Evolutionary conservation across 306 rosid species (phyloP).

Genomic region (Pyrus bretschneideri): DNA sequence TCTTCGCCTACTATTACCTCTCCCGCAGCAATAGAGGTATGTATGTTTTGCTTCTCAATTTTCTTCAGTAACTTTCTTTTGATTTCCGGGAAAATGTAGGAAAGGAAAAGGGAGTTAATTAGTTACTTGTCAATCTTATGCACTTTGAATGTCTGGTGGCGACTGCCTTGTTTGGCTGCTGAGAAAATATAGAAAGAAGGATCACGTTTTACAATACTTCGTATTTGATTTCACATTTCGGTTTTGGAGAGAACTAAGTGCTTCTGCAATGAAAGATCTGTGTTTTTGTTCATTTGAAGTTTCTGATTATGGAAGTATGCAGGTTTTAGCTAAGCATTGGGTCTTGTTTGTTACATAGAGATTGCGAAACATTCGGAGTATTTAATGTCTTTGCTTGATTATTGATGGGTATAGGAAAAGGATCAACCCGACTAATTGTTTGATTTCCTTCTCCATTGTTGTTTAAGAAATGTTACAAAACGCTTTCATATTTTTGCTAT

Average conservation of each 20-base stretch:
- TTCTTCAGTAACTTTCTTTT: constrained; percentile 9
- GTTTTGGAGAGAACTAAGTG: neutral
- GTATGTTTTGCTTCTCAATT: neutral
- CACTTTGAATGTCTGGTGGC: neutral
- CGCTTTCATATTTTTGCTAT: neutral
- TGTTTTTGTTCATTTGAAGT: neutral
- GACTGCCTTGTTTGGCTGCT: constrained; percentile 2
- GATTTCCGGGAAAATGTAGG: constrained; percentile 17
- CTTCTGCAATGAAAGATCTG: neutral
- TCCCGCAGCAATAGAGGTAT: constrained; percentile 46
- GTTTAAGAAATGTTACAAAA: neutral
- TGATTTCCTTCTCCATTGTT: neutral
- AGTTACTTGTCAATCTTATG: neutral
- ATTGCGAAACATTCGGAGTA: neutral
- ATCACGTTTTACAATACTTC: neutral
- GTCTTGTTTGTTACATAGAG: neutral
- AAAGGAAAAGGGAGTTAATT: neutral
- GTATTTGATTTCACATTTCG: neutral
- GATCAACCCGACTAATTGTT: neutral
- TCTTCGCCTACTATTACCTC: constrained; percentile 52
- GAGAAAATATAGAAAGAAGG: neutral
- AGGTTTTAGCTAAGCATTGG: neutral
- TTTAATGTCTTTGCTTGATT: neutral
- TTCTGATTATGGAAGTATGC: neutral
- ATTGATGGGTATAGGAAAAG: neutral